A percentile compares a stretch with the other conserved stretches of the same genome.
Conservation (phyloP, 2,329 filamentous ascomycete species). For the Cordyceps farinosa region DNA sequence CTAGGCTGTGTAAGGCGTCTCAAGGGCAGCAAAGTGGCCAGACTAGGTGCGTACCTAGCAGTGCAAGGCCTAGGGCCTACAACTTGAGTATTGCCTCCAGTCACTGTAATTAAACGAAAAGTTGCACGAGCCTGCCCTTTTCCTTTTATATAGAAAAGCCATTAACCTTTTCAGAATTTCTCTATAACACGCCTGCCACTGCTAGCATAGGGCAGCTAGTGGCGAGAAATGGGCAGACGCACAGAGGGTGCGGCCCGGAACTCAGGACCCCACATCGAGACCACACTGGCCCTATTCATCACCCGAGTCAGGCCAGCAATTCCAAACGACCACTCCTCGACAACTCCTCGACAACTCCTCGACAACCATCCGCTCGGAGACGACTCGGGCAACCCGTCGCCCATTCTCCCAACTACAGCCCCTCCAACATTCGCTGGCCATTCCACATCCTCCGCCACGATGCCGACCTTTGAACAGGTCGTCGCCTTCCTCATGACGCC, state of each 20-base stretch:
- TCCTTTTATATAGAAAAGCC: no score
- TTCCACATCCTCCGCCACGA: slow-evolving; percentile 25
- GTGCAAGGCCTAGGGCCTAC: no score
- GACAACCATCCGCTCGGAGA: background rate
- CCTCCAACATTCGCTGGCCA: background rate
- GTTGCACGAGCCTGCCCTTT: no score
- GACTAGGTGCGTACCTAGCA: no score
- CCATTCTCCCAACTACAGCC: background rate
- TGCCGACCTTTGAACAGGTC: slow-evolving; percentile 38
- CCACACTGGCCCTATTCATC: background rate
- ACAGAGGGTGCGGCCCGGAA: background rate
- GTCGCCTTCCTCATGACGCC: slow-evolving; percentile 56
- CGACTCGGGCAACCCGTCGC: background rate
- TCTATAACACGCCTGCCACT: no score
- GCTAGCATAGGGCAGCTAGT: background rate
- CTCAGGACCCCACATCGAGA: background rate
- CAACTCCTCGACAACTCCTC: background rate
- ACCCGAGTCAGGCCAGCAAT: background rate
- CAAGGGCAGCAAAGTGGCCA: no score
- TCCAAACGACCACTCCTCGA: background rate
- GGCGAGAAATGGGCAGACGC: background rate
- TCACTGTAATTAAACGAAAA: no score
- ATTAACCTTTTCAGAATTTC: no score
- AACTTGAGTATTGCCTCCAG: no score
- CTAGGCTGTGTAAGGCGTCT: no score